Evolutionary conservation across 805 yeast species (phyloP).

Genomic region (Nakazawaea laoshanensis): DNA sequence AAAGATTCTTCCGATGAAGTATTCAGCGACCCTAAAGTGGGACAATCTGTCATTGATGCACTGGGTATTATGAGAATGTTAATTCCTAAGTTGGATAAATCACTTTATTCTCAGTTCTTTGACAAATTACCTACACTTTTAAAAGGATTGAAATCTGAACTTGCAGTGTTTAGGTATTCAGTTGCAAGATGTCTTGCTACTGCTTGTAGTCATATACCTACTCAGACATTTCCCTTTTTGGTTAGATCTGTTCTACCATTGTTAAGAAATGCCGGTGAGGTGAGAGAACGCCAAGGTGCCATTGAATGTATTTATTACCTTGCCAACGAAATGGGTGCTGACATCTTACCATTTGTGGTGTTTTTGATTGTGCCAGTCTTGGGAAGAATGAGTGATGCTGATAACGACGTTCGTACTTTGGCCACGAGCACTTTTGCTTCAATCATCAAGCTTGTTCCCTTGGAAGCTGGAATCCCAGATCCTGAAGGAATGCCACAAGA

Average conservation of each 20-base stretch:
- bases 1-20: constrained; percentile 17
- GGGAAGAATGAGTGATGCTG: constrained; percentile 97
- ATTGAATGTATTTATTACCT: constrained; percentile 86
- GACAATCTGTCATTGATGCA: constrained; percentile 81
- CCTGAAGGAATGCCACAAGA: constrained; percentile 86
- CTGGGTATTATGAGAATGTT: constrained; percentile 75
- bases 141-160: constrained; percentile 53
- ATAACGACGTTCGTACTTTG: constrained; percentile 75
- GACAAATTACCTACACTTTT: constrained; percentile 44
- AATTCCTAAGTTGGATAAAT: constrained; percentile 47
- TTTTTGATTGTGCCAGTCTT: constrained; percentile 92
- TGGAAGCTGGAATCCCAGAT: constrained; percentile 95
- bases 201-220: constrained; percentile 60
- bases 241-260: constrained; percentile 76
- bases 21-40: constrained; percentile 36
- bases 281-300: constrained; percentile 82
- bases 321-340: constrained; percentile 77
- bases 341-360: constrained; percentile 87
- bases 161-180: constrained; percentile 80
- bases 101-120: constrained; percentile 42
- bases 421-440: constrained; percentile 97
- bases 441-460: constrained; percentile 88
- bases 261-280: constrained; percentile 65
- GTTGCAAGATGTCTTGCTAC: constrained; percentile 86
- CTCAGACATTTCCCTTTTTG: constrained; percentile 65